Evolutionary conservation across 148 eudicot genomes (phyloP), one percentile per base, ranked within the genome.

Genomic region (Agrostemma githago): DNA sequence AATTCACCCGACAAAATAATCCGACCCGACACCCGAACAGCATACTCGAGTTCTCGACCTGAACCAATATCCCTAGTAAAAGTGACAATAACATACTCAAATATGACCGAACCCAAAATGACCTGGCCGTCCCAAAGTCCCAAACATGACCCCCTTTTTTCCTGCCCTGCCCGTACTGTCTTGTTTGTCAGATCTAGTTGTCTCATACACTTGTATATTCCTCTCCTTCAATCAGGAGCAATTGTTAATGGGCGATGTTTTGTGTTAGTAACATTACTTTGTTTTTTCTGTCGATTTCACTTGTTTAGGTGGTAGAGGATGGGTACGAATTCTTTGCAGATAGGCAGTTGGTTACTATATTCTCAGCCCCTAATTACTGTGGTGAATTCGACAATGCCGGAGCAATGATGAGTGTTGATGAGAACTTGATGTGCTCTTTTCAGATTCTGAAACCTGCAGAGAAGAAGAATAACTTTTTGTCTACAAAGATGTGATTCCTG

Each of bases 341-440:
- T 41, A 86, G 94, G 80, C 91, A 89, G 72, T 85, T 89, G 75
- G 91, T 89, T 37, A 89, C 93, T 19, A 84, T 89, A 68, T 89
- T 89, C 72, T 87, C 93, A 9, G 93, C 93, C 66, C 90, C 92
- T 56, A 89, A 89, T 54, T 89, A 89, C 76, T 89, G 90, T 77
- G 93, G 93, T 71, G 93, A 89, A 80, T 89, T 87, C 75, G 93
- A 89, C 74, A 87, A 89, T 79, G 89, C 94, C 68, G 94, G 94
- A 72, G 94, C 94, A 34, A 81, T 89, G 85, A 89, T 89, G 94
- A 89, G 89, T 66, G 89, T 87, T 41, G 87, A 89, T 76, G 88
- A 83, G 71, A 83, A 87, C 51, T 81, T 89, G 78, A 78, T 86
- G 86, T 89, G 94, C 76, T 89, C 94, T n/a, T 89, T 89, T 73